Percentiles rank a stretch among this genome's conserved stretches.
phyloP scores from a whole-genome alignment of 768 basidiomycete genomes.

The Suillus variegatus region DNA sequence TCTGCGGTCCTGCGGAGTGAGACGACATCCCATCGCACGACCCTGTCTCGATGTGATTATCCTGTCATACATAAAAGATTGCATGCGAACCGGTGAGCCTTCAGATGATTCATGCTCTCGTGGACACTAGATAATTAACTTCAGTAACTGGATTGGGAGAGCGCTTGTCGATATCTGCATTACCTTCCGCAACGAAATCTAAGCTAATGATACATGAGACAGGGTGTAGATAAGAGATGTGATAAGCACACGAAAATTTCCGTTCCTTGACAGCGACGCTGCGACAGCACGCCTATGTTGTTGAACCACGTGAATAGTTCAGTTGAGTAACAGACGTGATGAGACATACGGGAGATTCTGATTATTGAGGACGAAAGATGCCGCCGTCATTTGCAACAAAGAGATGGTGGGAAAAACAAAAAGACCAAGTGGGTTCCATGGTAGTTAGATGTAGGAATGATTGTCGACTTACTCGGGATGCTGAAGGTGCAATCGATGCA shows the following conservation, averaged over 20 bases:
- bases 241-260: background rate
- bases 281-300: background rate
- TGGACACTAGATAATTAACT: background rate
- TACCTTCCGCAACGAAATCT: background rate
- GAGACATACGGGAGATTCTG: background rate
- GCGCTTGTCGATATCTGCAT: background rate
- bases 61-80: too few relatives aligned
- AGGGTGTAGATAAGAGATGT: background rate
- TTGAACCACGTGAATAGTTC: background rate
- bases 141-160: background rate
- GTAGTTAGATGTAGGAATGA: background rate
- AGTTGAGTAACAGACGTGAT: background rate
- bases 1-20: too few relatives aligned
- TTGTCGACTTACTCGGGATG: background rate
- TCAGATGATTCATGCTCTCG: too few relatives aligned
- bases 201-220: background rate
- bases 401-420: background rate
- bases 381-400: background rate
- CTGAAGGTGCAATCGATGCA: background rate
- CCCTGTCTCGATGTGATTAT: too few relatives aligned
- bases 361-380: background rate
- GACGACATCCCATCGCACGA: too few relatives aligned
- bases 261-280: background rate
- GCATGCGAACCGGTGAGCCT: too few relatives aligned
- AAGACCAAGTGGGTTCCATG: background rate